Percentiles rank a stretch among this genome's conserved stretches.
Evolutionary conservation across 495 filamentous ascomycete genomes (phyloP).

Genomic region (Aspergillus ellipticus): DNA sequence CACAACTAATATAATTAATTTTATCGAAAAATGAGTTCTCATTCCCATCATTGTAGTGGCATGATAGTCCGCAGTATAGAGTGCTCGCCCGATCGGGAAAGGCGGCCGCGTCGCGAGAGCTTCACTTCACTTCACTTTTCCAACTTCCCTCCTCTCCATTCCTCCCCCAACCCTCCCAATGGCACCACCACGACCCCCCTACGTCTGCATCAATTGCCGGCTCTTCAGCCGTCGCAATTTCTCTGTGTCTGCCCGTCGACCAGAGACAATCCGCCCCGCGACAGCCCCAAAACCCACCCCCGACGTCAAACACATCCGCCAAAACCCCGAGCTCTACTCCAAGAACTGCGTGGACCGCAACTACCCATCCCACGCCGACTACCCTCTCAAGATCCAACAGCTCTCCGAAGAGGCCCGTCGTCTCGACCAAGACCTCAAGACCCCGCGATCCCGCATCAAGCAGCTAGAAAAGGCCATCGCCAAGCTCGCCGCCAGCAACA

Average conservation of each 20-base stretch:
- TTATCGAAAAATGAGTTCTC: too few species aligned
- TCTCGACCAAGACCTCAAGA: slow-evolving; percentile 37
- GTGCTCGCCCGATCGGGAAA: slow-evolving; percentile 12
- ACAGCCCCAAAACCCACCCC: slow-evolving; percentile 76
- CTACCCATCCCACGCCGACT: slow-evolving; percentile 62
- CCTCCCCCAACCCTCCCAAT: slow-evolving; percentile 14
- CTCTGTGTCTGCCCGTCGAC: slow-evolving; percentile 22
- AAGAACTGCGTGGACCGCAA: slow-evolving; percentile 83
- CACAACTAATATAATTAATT: too few species aligned
- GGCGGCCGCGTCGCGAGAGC: not conserved
- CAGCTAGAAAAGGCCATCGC: slow-evolving; percentile 41
- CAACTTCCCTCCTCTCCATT: not conserved
- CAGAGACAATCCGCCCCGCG: slow-evolving; percentile 50
- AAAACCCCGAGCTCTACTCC: slow-evolving; percentile 71
- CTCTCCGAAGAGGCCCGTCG: slow-evolving; percentile 64
- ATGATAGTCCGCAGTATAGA: too few species aligned
- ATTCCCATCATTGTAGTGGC: too few species aligned
- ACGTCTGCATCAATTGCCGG: slow-evolving; percentile 40
- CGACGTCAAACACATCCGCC: slow-evolving; percentile 85
- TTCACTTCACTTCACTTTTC: not conserved
- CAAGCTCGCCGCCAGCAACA: slow-evolving; percentile 24
- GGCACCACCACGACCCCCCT: slow-evolving; percentile 25
- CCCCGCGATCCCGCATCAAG: slow-evolving; percentile 37
- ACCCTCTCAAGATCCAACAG: slow-evolving; percentile 65
- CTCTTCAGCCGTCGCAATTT: slow-evolving; percentile 28